Evolutionary conservation across 345 rosid genomes (phyloP), one percentile per base, ranked within the genome.

Genomic region (Psidium guajava): DNA sequence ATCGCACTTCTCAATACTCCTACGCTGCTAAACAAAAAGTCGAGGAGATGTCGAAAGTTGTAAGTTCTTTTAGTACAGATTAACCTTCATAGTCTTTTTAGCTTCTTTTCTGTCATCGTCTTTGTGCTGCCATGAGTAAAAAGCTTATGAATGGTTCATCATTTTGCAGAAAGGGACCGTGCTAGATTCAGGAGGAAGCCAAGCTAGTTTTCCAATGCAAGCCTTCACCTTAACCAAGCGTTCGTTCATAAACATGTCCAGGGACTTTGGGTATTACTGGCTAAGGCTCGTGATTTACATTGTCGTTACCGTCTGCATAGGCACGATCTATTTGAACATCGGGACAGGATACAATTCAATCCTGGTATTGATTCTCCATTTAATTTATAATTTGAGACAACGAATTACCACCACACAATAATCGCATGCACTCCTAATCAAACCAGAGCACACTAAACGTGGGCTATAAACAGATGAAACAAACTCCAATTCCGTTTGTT

Each of bases 231-330:
- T 97, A 87, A 97, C 98, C 36, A 95, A 95, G 90, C 95, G 99
- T 24, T 97, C 98, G 6, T 95, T 93, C 90, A 87, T 94, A 88
- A 97, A 97, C 93, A 97, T 97, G 99, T 95, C 97, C 16, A 91
- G 99, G 82, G 99, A 97, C 89, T 97, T 97, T n/a, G 98, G 99
- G 11, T 97, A 97, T 87, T 97, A 97, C 92, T 97, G 99, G 99
- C 95, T 95, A 49, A 91, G 99, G 93, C 98, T 97, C 40, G 89
- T 93, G 25, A 95, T 97, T 75, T 97, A 97, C 88, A 81, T 95
- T 44, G 86, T 95, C 2, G 98, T 97, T 83, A 95, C 99, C 1
- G 2, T 95, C 90, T 97, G 98, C 92, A 95, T 97, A 28, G 99
- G 99, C 84, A 95, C 98, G 21, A 97, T 97, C 88, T 97, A 95